These are phyloP conservation scores for Cutaneotrichosporon mucoides DNA, from an alignment of 1,284 basidiomycete genomes.

Conservation along the genomic window DNA sequence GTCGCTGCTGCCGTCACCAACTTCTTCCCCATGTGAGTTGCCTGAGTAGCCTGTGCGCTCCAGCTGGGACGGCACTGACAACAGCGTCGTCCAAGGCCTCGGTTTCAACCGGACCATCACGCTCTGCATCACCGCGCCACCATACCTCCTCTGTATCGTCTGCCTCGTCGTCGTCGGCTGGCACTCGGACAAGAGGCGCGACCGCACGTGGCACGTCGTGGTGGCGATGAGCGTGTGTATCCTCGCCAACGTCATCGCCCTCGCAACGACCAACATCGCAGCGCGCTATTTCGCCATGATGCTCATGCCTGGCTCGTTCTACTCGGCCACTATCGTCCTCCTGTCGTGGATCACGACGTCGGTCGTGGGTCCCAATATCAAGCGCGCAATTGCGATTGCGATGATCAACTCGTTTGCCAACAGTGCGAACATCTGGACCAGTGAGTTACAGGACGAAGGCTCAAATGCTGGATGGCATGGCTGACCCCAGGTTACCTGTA, in stretches of 20 bases:
- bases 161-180: constrained; percentile 37
- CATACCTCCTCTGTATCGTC: constrained; percentile 41
- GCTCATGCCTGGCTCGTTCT: constrained; percentile 33
- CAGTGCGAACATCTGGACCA: constrained; percentile 48
- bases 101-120: constrained; percentile 44
- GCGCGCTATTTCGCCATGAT: constrained; percentile 45
- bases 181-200: constrained; percentile 39
- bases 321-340: constrained; percentile 45
- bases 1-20: constrained; percentile 42
- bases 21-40: constrained; percentile 41
- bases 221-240: constrained; percentile 52
- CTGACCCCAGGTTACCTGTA: constrained; percentile 33
- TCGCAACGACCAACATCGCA: constrained; percentile 46
- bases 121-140: constrained; percentile 42
- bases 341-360: constrained; percentile 46
- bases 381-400: constrained; percentile 47
- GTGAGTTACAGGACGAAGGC: background rate
- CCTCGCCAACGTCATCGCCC: constrained; percentile 68
- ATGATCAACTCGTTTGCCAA: constrained; percentile 47
- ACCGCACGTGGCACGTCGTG: constrained; percentile 24
- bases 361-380: constrained; percentile 46
- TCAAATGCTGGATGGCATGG: no score
- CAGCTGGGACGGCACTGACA: background rate
- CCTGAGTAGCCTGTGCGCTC: no score
- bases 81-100: constrained; percentile 31